Evolutionary conservation across 805 yeast species (phyloP), one percentile per base, ranked within the genome.

Genomic region (Wickerhamiella musiphila): DNA sequence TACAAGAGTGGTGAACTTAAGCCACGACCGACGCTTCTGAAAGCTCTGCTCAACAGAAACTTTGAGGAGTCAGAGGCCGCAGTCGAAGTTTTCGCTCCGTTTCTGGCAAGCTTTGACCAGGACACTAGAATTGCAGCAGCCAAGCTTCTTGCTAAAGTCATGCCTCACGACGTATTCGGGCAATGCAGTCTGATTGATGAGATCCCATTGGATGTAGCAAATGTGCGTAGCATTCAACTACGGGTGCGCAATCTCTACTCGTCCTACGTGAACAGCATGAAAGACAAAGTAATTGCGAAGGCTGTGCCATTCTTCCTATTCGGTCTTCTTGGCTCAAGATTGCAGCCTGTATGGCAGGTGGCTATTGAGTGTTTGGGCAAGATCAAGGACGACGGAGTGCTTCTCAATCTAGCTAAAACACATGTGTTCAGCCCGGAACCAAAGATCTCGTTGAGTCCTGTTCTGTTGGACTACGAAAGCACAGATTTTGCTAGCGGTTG

Each of bases 331-430:
- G 61, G 81, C 4, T 72, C 73, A 21, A 67, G 69, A 36, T 82
- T 86, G 43, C 77, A 81, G 35, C 96, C 96, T 1, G 64, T 77
- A 10, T 83, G 94, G 93, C 65, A 68, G 13, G 82, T 77, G 4
- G 77, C 78, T 2, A 56, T 63, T 33, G 86, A 75, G 38, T 63
- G 66, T 4, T 46, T 79, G 4, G 56, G 49, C 12, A 61, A 60
- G 39, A 26, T 28, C 17, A 29, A 42, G 12, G 53, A 51, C 0
- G 30, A n/a, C n/a, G n/a, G n/a, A n/a, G n/a, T n/a, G n/a, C n/a
- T n/a, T n/a, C n/a, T n/a, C n/a, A n/a, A n/a, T n/a, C n/a, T n/a
- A n/a, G n/a, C n/a, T n/a, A n/a, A n/a, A n/a, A n/a, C n/a, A n/a
- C n/a, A n/a, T n/a, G n/a, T n/a, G n/a, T n/a, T n/a, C n/a, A n/a